Percentiles rank a stretch among this genome's conserved stretches.
These are phyloP conservation scores for Vaccinium myrtillus DNA, from an alignment of 148 eudicot species.

Conservation along the genomic window DNA sequence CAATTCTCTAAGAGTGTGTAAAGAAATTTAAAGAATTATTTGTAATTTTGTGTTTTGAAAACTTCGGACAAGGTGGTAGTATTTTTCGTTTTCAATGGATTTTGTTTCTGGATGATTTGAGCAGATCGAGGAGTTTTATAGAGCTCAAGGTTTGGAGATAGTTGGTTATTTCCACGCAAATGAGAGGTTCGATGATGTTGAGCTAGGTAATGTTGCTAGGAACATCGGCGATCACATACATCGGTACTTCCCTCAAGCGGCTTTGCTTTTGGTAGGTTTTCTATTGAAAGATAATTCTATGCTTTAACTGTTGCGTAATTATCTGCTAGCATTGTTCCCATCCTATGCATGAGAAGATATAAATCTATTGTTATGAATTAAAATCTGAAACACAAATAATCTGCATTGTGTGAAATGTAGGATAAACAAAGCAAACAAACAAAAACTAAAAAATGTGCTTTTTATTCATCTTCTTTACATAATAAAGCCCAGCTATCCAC, in stretches of 20 bases:
- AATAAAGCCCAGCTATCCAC: too few relatives aligned
- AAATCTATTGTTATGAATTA: too few relatives aligned
- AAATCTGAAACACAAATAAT: too few relatives aligned
- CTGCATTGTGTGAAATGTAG: too few relatives aligned
- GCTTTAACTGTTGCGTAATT: background rate
- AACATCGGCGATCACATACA: constrained; percentile 85
- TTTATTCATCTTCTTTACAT: too few relatives aligned
- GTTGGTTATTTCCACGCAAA: constrained; percentile 96
- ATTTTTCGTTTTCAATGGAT: background rate
- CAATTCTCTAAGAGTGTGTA: background rate
- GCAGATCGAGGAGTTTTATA: constrained; percentile 83
- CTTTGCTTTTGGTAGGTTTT: constrained; percentile 64
- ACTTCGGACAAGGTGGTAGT: background rate
- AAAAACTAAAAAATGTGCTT: too few relatives aligned
- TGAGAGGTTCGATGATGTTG: constrained; percentile 79
- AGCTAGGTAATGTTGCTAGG: constrained; percentile 71
- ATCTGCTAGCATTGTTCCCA: background rate
- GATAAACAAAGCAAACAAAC: too few relatives aligned
- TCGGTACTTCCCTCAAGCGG: constrained; percentile 77
- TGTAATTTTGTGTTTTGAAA: background rate
- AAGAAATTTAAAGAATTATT: background rate
- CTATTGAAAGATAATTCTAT: background rate
- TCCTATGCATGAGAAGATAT: too few relatives aligned
- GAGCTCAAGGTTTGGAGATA: constrained; percentile 67
- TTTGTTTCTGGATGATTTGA: constrained; percentile 10